Base-by-base conservation (phyloP, 2,329 filamentous ascomycete genomes). In the Annulohypoxylon truncatum region DNA sequence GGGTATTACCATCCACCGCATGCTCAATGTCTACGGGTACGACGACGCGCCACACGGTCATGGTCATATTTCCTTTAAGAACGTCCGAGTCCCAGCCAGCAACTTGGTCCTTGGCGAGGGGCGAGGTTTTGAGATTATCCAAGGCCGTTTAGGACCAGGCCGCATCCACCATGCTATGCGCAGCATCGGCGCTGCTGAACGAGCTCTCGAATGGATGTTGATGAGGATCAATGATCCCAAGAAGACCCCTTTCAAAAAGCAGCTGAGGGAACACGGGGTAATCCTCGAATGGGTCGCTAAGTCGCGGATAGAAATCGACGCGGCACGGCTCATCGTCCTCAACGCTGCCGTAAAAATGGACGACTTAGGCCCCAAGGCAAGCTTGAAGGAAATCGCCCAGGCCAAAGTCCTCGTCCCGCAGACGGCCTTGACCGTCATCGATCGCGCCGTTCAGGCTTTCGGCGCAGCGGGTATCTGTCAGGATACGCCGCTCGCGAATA, bases 151-250 rank as follows among this genome's bases (percentile, higher is more conserved):
- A 22, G 96, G 96, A 0, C 96, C 96, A 1, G 96, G 96, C 31
- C 92, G 96, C 63, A 98, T 99, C 77, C 96, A 99, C 83, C 96
- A 99, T 82, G 93, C 94, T 65, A 99, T 99, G 96, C 90, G 96
- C 70, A 90, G 89, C 66, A 96, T 99, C 77, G 96, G 96, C 56
- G 91, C 93, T 55, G 90, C 96, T 15, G 96, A 99, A 81, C 89
- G 90, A 71, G 96, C 94, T 0, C 87, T 99, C 22, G 95, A 98
- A 76, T 97, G 92, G 91, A 92, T 98, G 88, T 87, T 99, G 63
- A 92, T 94, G 74, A 91, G 96, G 68, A 90, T 97, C 82, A 98
- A 98, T 82, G 95, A 99, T 81, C 89, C 92, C 53, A 85, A 82
- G 74, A 97, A 97, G 86, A 94, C 90, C 75, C 91, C 96, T 0